Evolutionary conservation across 2,329 filamentous ascomycete species (phyloP).

Genomic region (Alternaria viburni): DNA sequence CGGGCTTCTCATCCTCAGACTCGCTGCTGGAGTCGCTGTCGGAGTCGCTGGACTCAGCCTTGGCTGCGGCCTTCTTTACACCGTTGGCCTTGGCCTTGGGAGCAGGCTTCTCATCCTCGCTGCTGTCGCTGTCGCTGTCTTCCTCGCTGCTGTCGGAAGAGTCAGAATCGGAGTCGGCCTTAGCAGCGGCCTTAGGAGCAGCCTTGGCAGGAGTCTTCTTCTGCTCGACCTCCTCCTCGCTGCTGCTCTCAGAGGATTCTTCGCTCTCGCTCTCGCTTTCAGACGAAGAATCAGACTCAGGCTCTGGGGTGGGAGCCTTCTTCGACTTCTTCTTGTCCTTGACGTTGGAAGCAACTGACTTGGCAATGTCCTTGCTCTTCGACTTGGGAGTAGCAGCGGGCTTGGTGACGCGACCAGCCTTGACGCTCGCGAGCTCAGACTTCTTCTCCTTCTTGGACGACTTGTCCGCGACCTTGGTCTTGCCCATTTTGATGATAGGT

Average conservation of each 20-base stretch:
- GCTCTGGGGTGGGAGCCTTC: slow-evolving; percentile 57
- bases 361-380: slow-evolving; percentile 72
- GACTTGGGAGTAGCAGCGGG: slow-evolving; percentile 67
- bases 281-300: slow-evolving; percentile 50
- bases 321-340: slow-evolving; percentile 60
- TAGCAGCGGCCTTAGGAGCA: slow-evolving; percentile 43
- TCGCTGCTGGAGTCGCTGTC: slow-evolving; percentile 35
- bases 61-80: slow-evolving; percentile 40
- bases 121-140: slow-evolving; percentile 35
- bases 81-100: slow-evolving; percentile 41
- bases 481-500: slow-evolving; percentile 42
- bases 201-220: slow-evolving; percentile 43
- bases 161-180: slow-evolving; percentile 45
- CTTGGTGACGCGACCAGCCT: slow-evolving; percentile 73
- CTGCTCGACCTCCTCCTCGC: slow-evolving; percentile 43
- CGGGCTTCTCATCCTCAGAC: slow-evolving; percentile 37
- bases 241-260: slow-evolving; percentile 37
- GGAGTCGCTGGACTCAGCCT: slow-evolving; percentile 48
- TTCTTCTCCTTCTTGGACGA: slow-evolving; percentile 65
- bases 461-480: slow-evolving; percentile 44
- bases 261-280: slow-evolving; percentile 45
- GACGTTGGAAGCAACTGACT: slow-evolving; percentile 52
- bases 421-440: slow-evolving; percentile 63
- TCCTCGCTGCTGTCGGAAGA: slow-evolving; percentile 32
- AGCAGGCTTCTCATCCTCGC: slow-evolving; percentile 36